phyloP scores from a whole-genome alignment of 176 grass and related monocot species.

The Juncus inflexus region DNA sequence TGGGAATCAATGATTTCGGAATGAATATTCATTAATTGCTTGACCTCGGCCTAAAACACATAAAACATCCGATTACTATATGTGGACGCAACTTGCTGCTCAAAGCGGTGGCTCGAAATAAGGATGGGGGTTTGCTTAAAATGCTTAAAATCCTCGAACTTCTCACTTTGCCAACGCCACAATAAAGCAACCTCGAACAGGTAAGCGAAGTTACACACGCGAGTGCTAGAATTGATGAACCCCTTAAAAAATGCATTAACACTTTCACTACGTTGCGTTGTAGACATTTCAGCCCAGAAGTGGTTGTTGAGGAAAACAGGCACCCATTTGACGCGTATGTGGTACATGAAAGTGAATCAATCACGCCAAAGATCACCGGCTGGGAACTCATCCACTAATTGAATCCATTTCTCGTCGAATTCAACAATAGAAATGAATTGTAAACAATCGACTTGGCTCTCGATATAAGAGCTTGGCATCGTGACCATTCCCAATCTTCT shows the following conservation, averaged over 20 bases:
- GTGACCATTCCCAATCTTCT: constrained; percentile 65
- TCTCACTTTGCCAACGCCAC: constrained; percentile 84
- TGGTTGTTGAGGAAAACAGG: constrained; percentile 69
- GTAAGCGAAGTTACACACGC: constrained; percentile 76
- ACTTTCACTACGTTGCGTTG: constrained; percentile 60
- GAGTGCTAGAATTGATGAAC: constrained; percentile 72
- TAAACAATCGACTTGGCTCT: too few species aligned
- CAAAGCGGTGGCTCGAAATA: constrained; percentile 89
- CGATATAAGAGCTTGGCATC: too few species aligned
- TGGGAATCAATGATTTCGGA: too few species aligned
- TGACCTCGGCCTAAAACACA: constrained; percentile 92
- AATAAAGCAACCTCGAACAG: constrained; percentile 68
- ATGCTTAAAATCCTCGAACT: constrained; percentile 84
- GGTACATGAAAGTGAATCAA: constrained; percentile 73
- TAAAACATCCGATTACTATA: constrained; percentile 97
- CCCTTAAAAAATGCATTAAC: constrained; percentile 82
- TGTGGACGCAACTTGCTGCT: constrained; percentile 83
- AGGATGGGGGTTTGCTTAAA: constrained; percentile 76
- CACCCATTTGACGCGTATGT: constrained; percentile 67
- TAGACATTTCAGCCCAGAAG: constrained; percentile 96
- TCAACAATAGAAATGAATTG: too few species aligned
- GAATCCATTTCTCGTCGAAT: too few species aligned
- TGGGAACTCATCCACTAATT: too few species aligned
- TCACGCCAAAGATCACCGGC: constrained; percentile 1
- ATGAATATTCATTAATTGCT: constrained; percentile 97